Evolutionary conservation across 2,329 filamentous ascomycete genomes (phyloP), one percentile per base, ranked within the genome.

Genomic region (Fusarium torreyae): DNA sequence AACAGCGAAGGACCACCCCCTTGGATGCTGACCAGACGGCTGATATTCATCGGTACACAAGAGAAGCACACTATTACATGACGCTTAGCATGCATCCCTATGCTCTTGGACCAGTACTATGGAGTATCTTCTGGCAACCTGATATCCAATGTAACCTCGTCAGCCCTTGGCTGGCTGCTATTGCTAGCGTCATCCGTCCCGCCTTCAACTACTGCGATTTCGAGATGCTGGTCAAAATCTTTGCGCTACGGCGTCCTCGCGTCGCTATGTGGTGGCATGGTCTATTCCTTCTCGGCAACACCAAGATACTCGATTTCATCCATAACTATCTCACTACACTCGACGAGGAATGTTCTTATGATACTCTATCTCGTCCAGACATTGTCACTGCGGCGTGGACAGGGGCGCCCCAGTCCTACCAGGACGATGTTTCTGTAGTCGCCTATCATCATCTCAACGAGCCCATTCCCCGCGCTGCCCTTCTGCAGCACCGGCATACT

Each of bases 81-180:
- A 77, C 75, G n/a, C 67, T 77, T 36, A 76, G 75, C 57, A 72
- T 75, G 71, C 69, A 75, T n/a, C 72, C 69, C 14, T 58, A 62
- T 22, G 58, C 67, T 22, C 49, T 76, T n/a, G 74, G 73, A 3
- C 67, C 75, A 24, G 68, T 76, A 10, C 40, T 77, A n/a, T 77
- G 75, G 75, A 74, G 74, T 46, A 68, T 77, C 28, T 77, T 77
- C 28, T 77, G 75, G 75, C 73, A 75, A 44, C 75, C 75, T 9
- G 69, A 70, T n/a, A 64, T 77, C 15, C 64, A 70, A 20, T 77
- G 75, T 50, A 77, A 77, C 40, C 67, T 77, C 3, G 75, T 74
- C n/a, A 74, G 71, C 40, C 74, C 75, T 13, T 77, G 75, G 75
- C 36, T 77, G 10, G 66, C 61, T 33, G 66, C 71, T 15, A 74